phyloP scores from a whole-genome alignment of 2,329 filamentous ascomycete genomes.

The Fusarium heterosporum region DNA sequence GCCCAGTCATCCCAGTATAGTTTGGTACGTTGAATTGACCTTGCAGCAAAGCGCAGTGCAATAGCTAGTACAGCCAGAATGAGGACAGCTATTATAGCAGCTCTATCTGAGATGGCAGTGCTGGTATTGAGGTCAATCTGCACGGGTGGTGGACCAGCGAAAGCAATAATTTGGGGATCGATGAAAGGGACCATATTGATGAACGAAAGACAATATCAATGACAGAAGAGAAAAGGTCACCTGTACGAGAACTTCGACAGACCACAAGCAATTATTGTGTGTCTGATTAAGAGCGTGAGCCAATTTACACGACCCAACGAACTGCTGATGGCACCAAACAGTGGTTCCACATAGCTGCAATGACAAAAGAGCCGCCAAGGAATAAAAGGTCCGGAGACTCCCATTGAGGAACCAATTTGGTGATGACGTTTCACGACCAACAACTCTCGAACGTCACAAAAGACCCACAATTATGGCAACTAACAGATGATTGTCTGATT shows the following conservation, averaged over 20 bases:
- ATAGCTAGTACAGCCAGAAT: constrained; percentile 2
- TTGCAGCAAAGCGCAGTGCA: constrained; percentile 5
- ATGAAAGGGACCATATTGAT: background rate
- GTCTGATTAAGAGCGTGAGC: too few relatives aligned
- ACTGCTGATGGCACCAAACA: too few relatives aligned
- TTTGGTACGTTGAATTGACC: background rate
- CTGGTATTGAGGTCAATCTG: background rate
- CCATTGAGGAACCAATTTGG: too few relatives aligned
- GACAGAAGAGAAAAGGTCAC: background rate
- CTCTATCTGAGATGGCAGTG: constrained; percentile 12
- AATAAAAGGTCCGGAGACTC: too few relatives aligned
- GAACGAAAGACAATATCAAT: too few relatives aligned
- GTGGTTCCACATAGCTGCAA: too few relatives aligned
- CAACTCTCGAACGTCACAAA: too few relatives aligned
- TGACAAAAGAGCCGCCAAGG: too few relatives aligned
- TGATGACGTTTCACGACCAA: too few relatives aligned
- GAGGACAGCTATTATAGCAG: constrained; percentile 3
- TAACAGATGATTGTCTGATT: background rate
- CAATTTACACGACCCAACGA: too few relatives aligned
- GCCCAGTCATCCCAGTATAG: constrained; percentile 22
- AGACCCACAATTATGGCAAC: background rate
- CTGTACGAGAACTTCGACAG: too few relatives aligned
- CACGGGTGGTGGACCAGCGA: constrained; percentile 7
- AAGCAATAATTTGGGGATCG: constrained; percentile 1
- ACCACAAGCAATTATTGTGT: too few relatives aligned